Evolutionary conservation across 2,329 filamentous ascomycete species (phyloP), one percentile per base, ranked within the genome.

Genomic region (Cercospora sp.): DNA sequence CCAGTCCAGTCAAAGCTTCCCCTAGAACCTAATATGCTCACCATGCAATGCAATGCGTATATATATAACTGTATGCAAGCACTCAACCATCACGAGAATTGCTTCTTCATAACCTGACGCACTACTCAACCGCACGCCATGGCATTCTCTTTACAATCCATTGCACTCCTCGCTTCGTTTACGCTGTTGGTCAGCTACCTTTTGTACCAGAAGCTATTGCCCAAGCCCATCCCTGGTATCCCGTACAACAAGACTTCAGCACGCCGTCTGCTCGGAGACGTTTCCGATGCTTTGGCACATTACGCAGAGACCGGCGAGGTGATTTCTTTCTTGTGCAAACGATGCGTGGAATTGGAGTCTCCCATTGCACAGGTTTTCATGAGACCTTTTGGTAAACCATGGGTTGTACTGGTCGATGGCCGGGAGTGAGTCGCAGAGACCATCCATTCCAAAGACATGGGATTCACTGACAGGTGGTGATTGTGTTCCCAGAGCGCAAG

Each of bases 341-440:
- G 24, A 43, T 55, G 45, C 18, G 34, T 18, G 7, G 57, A 61
- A 26, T 43, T 66, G 6, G 16, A 66, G 7, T 53, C 58, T n/a
- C 65, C 65, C 4, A 43, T 66, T 10, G 32, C 55, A 13, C 65
- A 66, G 13, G 58, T 66, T 16, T 66, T 63, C 32, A 58, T 63
- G 60, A 24, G 59, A 55, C 65, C 65, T 28, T 32, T 49, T n/a
- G 13, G 43, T 16, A 30, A 37, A 18, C 65, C 65, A 13, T 66
- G 59, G 65, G 49, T 66, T 10, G 37, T 66, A 9, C 2, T 66
- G 2, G 49, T n/a, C 7, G 65, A 66, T 24, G 12, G 21, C 7
- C 45, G 34, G 18, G 59, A 66, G 49, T 26, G 9, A 51, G 43
- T 49, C 37, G 37, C 37, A 40, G 13, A n/a, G 37, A 40, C 37